Evolutionary conservation across 495 filamentous ascomycete species (phyloP).

Genomic region (Neurospora sp.): DNA sequence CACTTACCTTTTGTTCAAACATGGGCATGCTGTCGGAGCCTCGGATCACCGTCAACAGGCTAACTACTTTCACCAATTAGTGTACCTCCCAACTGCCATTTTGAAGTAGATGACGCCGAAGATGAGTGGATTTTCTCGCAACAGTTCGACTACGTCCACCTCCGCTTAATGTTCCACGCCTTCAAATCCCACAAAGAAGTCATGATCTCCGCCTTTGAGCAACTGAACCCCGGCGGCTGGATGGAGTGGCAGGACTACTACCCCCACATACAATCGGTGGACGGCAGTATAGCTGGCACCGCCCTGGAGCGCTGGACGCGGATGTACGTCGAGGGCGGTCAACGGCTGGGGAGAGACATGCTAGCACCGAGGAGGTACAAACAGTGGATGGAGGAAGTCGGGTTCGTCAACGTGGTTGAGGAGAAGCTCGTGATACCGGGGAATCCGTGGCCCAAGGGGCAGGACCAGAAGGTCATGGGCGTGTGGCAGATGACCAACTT

Average conservation of each 20-base stretch:
- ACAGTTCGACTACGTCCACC: constrained; percentile 41
- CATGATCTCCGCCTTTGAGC: constrained; percentile 23
- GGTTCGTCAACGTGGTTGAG: constrained; percentile 36
- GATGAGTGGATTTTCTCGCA: constrained; percentile 36
- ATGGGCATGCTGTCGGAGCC: not conserved
- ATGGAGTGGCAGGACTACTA: constrained; percentile 39
- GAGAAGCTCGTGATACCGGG: constrained; percentile 36
- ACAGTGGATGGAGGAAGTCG: constrained; percentile 23
- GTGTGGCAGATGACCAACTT: constrained; percentile 28
- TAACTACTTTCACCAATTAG: constrained; percentile 4
- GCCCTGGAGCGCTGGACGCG: constrained; percentile 22
- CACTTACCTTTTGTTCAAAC: constrained; percentile 3
- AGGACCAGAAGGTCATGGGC: constrained; percentile 37
- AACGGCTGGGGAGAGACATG: constrained; percentile 14
- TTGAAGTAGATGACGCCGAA: constrained; percentile 41
- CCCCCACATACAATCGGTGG: constrained; percentile 20
- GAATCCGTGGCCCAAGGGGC: constrained; percentile 42
- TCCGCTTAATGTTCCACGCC: constrained; percentile 31
- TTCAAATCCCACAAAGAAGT: constrained; percentile 15
- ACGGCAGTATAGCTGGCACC: constrained; percentile 17
- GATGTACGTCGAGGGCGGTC: constrained; percentile 17
- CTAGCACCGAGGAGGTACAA: constrained; percentile 14
- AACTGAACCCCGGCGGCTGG: constrained; percentile 40
- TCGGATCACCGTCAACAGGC: not conserved
- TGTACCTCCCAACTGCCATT: constrained; percentile 37